Evolutionary conservation across 2,329 filamentous ascomycete genomes (phyloP).

Genomic region (Botrytis cinerea): DNA sequence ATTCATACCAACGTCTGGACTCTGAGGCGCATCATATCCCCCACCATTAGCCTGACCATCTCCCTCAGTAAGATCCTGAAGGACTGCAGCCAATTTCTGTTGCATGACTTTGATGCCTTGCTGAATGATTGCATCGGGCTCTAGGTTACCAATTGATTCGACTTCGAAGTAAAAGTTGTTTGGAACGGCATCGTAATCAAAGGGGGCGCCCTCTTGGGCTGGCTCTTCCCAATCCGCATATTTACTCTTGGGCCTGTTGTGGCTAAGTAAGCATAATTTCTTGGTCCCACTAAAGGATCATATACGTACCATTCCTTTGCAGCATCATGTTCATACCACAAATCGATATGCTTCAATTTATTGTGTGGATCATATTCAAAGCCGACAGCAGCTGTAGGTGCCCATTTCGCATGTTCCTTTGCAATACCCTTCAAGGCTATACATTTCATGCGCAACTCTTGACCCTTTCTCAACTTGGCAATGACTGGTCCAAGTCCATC

Average conservation of each 20-base stretch:
- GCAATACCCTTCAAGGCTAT: conserved; percentile 98
- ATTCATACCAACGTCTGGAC: conserved; percentile 59
- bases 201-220: conserved; percentile 77
- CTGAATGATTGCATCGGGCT: conserved; percentile 86
- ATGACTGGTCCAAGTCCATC: conserved; percentile 82
- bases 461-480: conserved; percentile 83
- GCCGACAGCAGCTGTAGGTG: conserved; percentile 84
- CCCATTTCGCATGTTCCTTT: conserved; percentile 99
- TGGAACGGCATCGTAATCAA: conserved; percentile 87
- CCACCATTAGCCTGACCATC: conserved; percentile 54
- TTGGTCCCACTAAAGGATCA: conserved; percentile 7
- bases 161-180: conserved; percentile 90
- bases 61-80: conserved; percentile 62
- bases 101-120: conserved; percentile 87
- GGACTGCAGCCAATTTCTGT: conserved; percentile 81
- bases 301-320: conserved; percentile 75
- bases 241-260: conserved; percentile 72
- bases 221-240: conserved; percentile 80
- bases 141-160: conserved; percentile 82
- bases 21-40: conserved; percentile 60
- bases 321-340: conserved; percentile 91
- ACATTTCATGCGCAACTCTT: conserved; percentile 87
- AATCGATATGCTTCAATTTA: conserved; percentile 85
- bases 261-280: conserved; percentile 28
- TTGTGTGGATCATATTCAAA: conserved; percentile 99